Percentiles rank a stretch among this genome's conserved stretches.
These are phyloP conservation scores for Betula pendula DNA, from an alignment of 306 rosid species.

Conservation along the genomic window DNA sequence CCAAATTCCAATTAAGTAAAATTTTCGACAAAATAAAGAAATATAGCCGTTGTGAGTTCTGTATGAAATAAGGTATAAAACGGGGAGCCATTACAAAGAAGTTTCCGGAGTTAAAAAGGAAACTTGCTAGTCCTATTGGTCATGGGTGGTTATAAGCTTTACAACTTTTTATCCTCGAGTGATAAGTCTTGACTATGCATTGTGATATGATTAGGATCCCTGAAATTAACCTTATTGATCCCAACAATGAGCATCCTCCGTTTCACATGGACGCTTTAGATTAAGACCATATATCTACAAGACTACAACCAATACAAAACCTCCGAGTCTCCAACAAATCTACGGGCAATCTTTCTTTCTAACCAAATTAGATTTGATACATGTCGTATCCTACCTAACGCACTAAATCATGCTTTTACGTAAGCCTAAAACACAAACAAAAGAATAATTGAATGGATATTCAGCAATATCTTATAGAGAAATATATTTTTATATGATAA, in stretches of 20 bases:
- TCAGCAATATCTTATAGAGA: not conserved
- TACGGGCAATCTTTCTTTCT: not conserved
- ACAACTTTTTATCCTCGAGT: too few species aligned
- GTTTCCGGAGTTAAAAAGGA: too few species aligned
- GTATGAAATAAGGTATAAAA: too few species aligned
- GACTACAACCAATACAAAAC: not conserved
- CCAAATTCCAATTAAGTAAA: too few species aligned
- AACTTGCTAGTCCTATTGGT: too few species aligned
- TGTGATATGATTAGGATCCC: not conserved
- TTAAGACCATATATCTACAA: not conserved
- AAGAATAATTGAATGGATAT: not conserved
- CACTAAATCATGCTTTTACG: slow-evolving; percentile 7
- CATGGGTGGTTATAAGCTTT: too few species aligned
- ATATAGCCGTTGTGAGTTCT: too few species aligned
- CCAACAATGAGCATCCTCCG: not conserved
- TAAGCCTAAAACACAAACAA: slow-evolving; percentile 4
- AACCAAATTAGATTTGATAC: slow-evolving; percentile 9
- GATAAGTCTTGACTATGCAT: not conserved
- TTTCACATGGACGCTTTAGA: not conserved
- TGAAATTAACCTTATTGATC: not conserved
- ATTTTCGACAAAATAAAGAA: too few species aligned
- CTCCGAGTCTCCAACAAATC: not conserved
- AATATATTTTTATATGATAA: not conserved
- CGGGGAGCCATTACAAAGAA: too few species aligned
- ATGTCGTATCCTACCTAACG: slow-evolving; percentile 18